Evolutionary conservation across 179 eudicot genomes (phyloP), one percentile per base, ranked within the genome.

Genomic region (Actinidia arguta): DNA sequence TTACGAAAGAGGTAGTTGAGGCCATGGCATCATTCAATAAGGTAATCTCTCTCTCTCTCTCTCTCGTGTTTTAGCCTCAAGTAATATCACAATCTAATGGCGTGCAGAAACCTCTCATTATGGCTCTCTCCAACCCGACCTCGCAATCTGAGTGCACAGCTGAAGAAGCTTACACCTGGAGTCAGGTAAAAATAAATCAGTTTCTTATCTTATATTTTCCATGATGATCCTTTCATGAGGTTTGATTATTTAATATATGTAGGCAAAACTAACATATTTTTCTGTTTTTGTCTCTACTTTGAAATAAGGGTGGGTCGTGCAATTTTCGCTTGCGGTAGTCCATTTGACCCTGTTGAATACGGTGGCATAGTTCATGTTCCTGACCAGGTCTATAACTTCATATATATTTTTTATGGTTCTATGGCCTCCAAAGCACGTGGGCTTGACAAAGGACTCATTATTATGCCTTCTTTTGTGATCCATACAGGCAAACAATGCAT

Each of bases 111-210:
- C 97, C 97, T 62, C 78, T 94, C 75, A 91, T 94, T 82, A 80
- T 94, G 94, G 97, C 97, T 78, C 93, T 94, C 61, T 94, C 97
- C 8, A 94, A 94, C 80, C 97, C 97, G n/a, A 94, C 97, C 54
- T 85, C 95, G 36, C 95, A 92, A 87, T 87, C 97, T 55, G 97
- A 94, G 88, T 94, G 97, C 91, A 94, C 97, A 22, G 97, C 97
- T 63, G 95, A 92, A 81, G 93, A 93, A 85, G 97, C 97, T 76
- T 93, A 93, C 86, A 89, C 83, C 31, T 93, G 94, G 95, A 90
- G 91, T 77, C 81, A 88, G 98, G 98, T 94, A 85, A 67, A 70
- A 47, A 54, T 18, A 17, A 22, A 76, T 7, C 46, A 36, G 80
- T 59, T 76, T 39, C 39, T 42, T 18, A 74, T 54, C 78, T 58